phyloP scores from a whole-genome alignment of 805 yeast genomes.

The Pichia ethanolica region DNA sequence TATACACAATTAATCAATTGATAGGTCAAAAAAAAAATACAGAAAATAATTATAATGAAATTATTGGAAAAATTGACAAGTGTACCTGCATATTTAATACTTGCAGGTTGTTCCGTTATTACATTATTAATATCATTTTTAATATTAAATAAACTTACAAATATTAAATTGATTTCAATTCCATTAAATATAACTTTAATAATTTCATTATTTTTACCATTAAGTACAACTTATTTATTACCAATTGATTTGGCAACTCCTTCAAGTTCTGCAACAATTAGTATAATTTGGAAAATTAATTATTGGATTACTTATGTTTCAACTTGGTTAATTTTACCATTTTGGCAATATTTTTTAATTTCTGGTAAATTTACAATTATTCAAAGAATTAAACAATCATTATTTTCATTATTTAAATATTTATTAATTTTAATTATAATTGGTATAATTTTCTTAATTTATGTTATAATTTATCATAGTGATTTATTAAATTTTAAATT shows the following conservation, averaged over 20 bases:
- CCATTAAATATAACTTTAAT: conserved; percentile 42
- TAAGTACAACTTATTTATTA: conserved; percentile 62
- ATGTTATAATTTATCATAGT: conserved; percentile 39
- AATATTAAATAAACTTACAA: conserved; percentile 31
- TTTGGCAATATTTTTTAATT: conserved; percentile 63
- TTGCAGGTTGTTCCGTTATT: conserved; percentile 17
- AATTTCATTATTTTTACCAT: conserved; percentile 63
- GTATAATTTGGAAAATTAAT: conserved; percentile 55
- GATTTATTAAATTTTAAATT: conserved; percentile 32
- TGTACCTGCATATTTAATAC: neutral
- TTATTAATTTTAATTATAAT: conserved; percentile 49
- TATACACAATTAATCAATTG: no score
- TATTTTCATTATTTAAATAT: conserved; percentile 48
- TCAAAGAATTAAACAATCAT: conserved; percentile 47
- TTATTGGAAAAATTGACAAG: neutral
- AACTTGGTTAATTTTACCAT: conserved; percentile 72
- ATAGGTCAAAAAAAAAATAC: neutral
- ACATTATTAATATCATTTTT: conserved; percentile 27
- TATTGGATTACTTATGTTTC: conserved; percentile 77
- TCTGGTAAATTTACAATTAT: conserved; percentile 54
- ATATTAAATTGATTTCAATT: conserved; percentile 30
- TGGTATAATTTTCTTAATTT: conserved; percentile 49
- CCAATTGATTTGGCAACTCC: conserved; percentile 60
- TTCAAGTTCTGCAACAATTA: conserved; percentile 30
- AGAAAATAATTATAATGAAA: neutral